These are phyloP conservation scores for Fusarium stilboides DNA, from an alignment of 2,329 filamentous ascomycete species.

Conservation along the genomic window DNA sequence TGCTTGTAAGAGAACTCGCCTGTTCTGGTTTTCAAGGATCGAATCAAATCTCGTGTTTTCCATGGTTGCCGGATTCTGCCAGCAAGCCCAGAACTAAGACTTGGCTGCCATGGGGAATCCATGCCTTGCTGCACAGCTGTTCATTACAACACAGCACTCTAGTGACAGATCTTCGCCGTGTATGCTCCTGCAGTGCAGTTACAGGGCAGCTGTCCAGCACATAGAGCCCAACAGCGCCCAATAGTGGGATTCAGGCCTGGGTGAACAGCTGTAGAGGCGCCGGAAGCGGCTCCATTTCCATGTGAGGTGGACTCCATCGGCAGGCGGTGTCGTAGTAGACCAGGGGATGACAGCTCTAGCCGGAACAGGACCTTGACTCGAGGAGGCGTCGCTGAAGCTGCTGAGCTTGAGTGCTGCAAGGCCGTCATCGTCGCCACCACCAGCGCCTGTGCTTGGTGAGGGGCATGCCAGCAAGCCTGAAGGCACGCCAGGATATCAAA, in stretches of 20 bases:
- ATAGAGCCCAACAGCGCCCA: conserved; percentile 40
- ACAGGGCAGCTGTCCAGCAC: conserved; percentile 32
- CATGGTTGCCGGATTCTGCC: conserved; percentile 15
- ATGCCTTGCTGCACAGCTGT: conserved; percentile 24
- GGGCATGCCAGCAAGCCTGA: conserved; percentile 33
- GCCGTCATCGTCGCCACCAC: conserved; percentile 43
- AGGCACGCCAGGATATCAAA: conserved; percentile 27
- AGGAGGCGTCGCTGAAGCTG: conserved; percentile 34
- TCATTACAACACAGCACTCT: conserved; percentile 12
- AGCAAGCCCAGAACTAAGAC: conserved; percentile 26
- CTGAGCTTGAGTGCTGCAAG: conserved; percentile 37
- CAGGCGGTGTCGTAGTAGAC: conserved; percentile 43
- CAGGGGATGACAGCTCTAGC: conserved; percentile 44
- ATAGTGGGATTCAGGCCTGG: conserved; percentile 32
- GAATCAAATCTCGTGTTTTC: conserved; percentile 36
- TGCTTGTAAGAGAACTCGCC: conserved; percentile 14
- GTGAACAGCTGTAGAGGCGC: conserved; percentile 29
- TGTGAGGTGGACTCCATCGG: conserved; percentile 41
- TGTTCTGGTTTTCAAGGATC: conserved; percentile 24
- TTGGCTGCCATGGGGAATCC: conserved; percentile 28
- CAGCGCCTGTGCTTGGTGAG: conserved; percentile 29
- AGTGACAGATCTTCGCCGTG: conserved; percentile 19
- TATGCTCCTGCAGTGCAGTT: conserved; percentile 21
- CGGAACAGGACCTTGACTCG: conserved; percentile 46
- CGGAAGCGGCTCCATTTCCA: conserved; percentile 39